Evolutionary conservation across 1,139 yeast species (phyloP), one percentile per base, ranked within the genome.

Genomic region (Candida sanyaensis): DNA sequence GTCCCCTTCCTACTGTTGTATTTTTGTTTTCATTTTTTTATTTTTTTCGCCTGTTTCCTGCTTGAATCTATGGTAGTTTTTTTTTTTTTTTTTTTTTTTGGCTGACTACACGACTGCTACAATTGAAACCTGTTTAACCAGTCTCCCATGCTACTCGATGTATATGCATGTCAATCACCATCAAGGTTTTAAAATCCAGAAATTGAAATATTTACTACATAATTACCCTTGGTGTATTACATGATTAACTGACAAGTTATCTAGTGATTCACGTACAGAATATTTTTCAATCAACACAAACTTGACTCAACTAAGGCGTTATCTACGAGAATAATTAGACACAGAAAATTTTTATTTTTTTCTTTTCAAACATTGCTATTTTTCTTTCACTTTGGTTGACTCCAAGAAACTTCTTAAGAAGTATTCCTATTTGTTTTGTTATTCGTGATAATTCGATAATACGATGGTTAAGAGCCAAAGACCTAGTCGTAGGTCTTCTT

Each of bases 401-500:
- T 17, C 21, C 21, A 17, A 17, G 2, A 17, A 17, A 17, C 21
- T 17, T 17, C 21, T 17, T 17, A 17, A 17, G 21, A 17, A 17
- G 21, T 34, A 13, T 9, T 13, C 17, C 6, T 26, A 24, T 12
- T 24, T 4, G 43, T 41, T 33, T 33, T 26, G 37, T 29, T 11
- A 29, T 27, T 17, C 32, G n/a, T 21, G 23, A 27, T 26, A 12
- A 32, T 27, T 26, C 28, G 24, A 27, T 33, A 38, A 29, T 27
- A 41, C 13, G 13, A 41, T 41, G 44, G 44, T 27, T 29, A 41
- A 36, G 36, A 41, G 33, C 28, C 44, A 32, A 31, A 36, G 30
- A 21, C 32, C 39, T 17, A 43, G 51, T 37, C 53, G 69, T 46
- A 50, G 69, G 32, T 64, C 68, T 38, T 60, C 67, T 38, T 66